These are phyloP conservation scores for Mortierella sp. DNA, from an alignment of 371 early-diverging fungal species.

Conservation along the genomic window DNA sequence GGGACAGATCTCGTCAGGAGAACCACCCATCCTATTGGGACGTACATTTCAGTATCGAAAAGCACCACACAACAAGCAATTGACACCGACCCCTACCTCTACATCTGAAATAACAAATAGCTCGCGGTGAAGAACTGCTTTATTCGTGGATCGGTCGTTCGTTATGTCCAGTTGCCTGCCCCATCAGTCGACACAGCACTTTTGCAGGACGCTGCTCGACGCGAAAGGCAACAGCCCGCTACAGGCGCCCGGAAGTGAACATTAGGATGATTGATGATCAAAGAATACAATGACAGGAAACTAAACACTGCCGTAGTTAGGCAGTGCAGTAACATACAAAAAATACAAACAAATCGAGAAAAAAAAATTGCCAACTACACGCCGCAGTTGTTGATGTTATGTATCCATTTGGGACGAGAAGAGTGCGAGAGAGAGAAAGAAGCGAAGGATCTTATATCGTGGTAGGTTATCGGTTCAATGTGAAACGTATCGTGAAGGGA, in stretches of 20 bases:
- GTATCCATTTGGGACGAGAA: background rate
- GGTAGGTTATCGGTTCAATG: no score
- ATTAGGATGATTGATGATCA: no score
- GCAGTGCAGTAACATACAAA: no score
- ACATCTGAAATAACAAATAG: slow-evolving; percentile 57
- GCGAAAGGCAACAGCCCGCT: slow-evolving; percentile 82
- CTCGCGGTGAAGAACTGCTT: slow-evolving; percentile 96
- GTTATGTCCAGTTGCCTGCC: slow-evolving; percentile 95
- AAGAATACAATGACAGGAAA: background rate
- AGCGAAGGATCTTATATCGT: no score
- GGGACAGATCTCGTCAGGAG: no score
- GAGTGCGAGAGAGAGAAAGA: no score
- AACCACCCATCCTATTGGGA: no score
- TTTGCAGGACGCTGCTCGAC: slow-evolving; percentile 96
- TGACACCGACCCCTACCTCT: slow-evolving; percentile 3
- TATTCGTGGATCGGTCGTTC: slow-evolving; percentile 98
- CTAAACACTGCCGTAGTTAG: background rate
- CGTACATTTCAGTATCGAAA: background rate
- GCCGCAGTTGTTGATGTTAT: no score
- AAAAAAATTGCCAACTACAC: no score
- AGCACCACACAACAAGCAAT: background rate
- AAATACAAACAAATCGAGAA: no score
- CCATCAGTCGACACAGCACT: slow-evolving; percentile 93
- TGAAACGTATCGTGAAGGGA: background rate
- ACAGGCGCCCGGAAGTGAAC: slow-evolving; percentile 54